These are phyloP conservation scores for Vitellaria paradoxa DNA, from an alignment of 179 eudicot species.

Conservation along the genomic window DNA sequence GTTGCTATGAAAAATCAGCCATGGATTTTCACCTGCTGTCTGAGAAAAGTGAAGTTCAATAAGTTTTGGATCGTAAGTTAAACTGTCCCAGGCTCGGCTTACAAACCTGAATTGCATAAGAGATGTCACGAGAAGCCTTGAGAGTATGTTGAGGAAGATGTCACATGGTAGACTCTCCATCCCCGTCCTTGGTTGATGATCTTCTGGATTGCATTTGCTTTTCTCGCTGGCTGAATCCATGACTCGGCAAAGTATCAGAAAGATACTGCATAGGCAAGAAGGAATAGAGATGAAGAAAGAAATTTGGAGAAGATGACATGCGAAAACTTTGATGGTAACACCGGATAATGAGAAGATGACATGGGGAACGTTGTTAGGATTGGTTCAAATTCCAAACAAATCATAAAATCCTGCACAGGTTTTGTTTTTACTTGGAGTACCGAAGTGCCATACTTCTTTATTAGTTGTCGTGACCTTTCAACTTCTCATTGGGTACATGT, in stretches of 20 bases:
- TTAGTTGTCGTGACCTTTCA: too few relatives aligned
- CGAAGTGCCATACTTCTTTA: too few relatives aligned
- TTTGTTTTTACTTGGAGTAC: too few relatives aligned
- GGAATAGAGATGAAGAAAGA: background rate
- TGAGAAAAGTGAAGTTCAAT: slow-evolving; percentile 2
- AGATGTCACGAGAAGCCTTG: slow-evolving; percentile 22
- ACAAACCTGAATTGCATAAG: slow-evolving; percentile 24
- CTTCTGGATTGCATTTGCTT: background rate
- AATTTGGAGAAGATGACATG: background rate
- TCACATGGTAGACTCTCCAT: slow-evolving; percentile 19
- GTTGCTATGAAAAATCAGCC: background rate
- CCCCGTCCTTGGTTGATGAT: background rate
- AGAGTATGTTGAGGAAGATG: slow-evolving; percentile 19
- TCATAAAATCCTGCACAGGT: too few relatives aligned
- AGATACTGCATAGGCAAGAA: background rate
- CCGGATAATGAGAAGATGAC: too few relatives aligned
- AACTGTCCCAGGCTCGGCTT: slow-evolving; percentile 12
- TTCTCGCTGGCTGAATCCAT: background rate
- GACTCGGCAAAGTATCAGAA: background rate
- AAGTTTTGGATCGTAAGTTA: slow-evolving; percentile 16
- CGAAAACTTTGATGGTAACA: too few relatives aligned
- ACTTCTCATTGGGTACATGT: too few relatives aligned
- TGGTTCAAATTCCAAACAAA: too few relatives aligned
- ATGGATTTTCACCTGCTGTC: background rate
- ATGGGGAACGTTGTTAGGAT: too few relatives aligned